These are phyloP conservation scores for Cercospora canescens DNA, from an alignment of 2,329 filamentous ascomycete genomes.

Conservation along the genomic window DNA sequence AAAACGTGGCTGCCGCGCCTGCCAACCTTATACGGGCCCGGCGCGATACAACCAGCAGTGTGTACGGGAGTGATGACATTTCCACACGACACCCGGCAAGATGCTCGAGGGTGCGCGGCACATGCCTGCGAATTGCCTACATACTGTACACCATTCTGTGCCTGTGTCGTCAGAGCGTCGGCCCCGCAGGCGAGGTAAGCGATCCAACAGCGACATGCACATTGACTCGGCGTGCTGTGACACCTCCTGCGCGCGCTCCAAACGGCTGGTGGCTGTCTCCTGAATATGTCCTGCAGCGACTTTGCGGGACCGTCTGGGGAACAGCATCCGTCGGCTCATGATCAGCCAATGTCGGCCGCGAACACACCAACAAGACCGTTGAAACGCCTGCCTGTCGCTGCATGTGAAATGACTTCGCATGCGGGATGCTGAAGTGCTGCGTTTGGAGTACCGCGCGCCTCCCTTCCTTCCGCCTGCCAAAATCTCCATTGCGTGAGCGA, in stretches of 20 bases:
- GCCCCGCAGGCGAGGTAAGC: neutral
- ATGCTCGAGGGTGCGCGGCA: neutral
- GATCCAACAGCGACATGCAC: neutral
- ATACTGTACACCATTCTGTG: neutral
- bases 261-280: neutral
- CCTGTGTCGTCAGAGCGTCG: neutral
- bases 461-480: neutral
- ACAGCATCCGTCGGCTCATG: neutral
- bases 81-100: neutral
- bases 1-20: constrained; percentile 10
- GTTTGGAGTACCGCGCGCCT: neutral
- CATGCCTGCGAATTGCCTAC: neutral
- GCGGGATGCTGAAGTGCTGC: neutral
- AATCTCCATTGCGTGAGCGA: no score
- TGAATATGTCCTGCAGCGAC: neutral
- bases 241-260: neutral
- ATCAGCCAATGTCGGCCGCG: neutral
- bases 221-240: neutral
- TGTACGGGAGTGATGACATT: neutral
- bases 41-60: neutral
- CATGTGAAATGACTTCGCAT: constrained; percentile 2
- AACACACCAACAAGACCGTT: neutral
- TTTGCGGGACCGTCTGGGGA: neutral
- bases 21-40: neutral
- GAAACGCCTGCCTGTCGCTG: neutral